Percentiles rank a stretch among this genome's conserved stretches.
Conservation (phyloP, 2,329 filamentous ascomycete genomes). For the Didymella glomerata region DNA sequence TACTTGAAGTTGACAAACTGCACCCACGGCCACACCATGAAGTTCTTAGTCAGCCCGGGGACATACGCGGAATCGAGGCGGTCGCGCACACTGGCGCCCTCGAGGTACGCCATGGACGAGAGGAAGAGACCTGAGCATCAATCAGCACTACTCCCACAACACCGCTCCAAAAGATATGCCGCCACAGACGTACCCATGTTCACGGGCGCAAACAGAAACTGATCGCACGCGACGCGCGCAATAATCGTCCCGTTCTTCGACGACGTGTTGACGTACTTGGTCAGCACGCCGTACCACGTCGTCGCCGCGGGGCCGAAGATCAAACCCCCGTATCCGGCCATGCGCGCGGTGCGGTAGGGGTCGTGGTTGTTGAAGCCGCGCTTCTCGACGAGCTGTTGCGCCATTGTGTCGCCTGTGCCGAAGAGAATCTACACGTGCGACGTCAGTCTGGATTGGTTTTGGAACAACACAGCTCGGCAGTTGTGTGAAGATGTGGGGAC, state of each 20-base stretch:
- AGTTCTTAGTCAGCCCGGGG: slow-evolving; percentile 80
- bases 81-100: slow-evolving; percentile 70
- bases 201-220: slow-evolving; percentile 82
- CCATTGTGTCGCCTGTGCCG: slow-evolving; percentile 86
- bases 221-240: slow-evolving; percentile 79
- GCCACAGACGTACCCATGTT: slow-evolving; percentile 65
- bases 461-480: too few species aligned
- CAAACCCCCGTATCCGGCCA: slow-evolving; percentile 68
- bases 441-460: too few species aligned
- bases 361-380: slow-evolving; percentile 79
- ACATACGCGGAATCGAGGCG: slow-evolving; percentile 77
- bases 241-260: slow-evolving; percentile 73
- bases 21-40: slow-evolving; percentile 85
- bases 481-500: too few species aligned
- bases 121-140: slow-evolving; percentile 68
- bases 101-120: slow-evolving; percentile 82
- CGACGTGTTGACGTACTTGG: slow-evolving; percentile 71
- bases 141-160: not conserved
- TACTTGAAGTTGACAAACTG: slow-evolving; percentile 89
- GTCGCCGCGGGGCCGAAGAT: slow-evolving; percentile 90
- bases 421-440: slow-evolving; percentile 77
- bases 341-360: slow-evolving; percentile 73
- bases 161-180: not conserved
- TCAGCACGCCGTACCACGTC: slow-evolving; percentile 84
- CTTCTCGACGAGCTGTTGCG: slow-evolving; percentile 89